Percentiles rank a stretch among this genome's conserved stretches.
These are phyloP conservation scores for Licmophora abbreviata DNA, from an alignment of 108 stramenopile species.

Conservation along the genomic window DNA sequence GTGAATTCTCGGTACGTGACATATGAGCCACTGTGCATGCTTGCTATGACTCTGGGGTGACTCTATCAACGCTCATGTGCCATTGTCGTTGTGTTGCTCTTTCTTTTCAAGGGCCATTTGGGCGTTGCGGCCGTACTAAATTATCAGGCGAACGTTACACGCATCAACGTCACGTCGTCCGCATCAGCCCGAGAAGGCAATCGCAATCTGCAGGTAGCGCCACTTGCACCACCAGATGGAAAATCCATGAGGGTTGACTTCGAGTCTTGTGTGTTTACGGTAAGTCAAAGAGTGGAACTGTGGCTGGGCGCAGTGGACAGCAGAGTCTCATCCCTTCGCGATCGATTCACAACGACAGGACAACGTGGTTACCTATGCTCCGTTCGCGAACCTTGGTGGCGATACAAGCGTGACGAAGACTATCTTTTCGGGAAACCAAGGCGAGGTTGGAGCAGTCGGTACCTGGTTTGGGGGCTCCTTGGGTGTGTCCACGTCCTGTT, in stretches of 20 bases:
- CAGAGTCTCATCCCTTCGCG: not conserved
- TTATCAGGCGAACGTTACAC: no score
- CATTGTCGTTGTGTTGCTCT: no score
- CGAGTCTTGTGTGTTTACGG: not conserved
- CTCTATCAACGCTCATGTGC: no score
- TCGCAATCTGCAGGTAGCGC: not conserved
- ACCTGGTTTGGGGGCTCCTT: not conserved
- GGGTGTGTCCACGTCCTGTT: slow-evolving; percentile 4
- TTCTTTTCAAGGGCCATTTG: no score
- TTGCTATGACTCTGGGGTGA: no score
- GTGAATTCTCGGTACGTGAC: slow-evolving; percentile 10
- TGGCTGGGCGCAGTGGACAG: no score
- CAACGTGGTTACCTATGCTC: slow-evolving; percentile 3
- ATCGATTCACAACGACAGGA: not conserved
- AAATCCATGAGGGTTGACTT: not conserved
- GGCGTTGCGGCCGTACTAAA: slow-evolving; percentile 1
- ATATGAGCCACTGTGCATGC: no score
- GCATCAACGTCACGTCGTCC: no score
- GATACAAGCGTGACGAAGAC: not conserved
- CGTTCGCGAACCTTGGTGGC: slow-evolving; percentile 3
- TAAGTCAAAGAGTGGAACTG: not conserved
- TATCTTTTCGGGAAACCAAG: not conserved
- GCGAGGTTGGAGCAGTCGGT: slow-evolving; percentile 1
- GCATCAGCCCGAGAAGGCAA: no score
- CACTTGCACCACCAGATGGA: not conserved